Evolutionary conservation across 345 rosid species (phyloP).

Genomic region (Eucalyptus shirleyi): DNA sequence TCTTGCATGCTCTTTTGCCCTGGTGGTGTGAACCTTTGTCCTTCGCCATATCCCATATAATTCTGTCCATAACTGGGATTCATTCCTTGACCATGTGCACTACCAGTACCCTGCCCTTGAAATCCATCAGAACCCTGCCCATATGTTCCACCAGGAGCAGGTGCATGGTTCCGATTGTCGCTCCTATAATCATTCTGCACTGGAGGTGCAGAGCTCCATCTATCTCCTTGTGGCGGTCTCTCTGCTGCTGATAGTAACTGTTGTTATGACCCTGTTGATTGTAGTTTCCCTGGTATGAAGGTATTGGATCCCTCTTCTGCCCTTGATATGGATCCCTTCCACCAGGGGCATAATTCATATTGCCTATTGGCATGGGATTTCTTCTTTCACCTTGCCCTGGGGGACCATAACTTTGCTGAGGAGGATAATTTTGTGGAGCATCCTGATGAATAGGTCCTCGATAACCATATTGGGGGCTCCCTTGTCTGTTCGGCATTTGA

Average conservation of each 20-base stretch:
- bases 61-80: constrained; percentile 10
- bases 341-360: constrained; percentile 17
- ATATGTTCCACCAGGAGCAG: constrained; percentile 19
- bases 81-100: constrained; percentile 9
- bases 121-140: not conserved
- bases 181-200: constrained; percentile 3
- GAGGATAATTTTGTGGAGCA: constrained; percentile 34
- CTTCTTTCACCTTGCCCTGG: constrained; percentile 25
- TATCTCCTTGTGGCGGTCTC: constrained; percentile 27
- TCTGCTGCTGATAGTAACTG: constrained; percentile 14
- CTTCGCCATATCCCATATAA: constrained; percentile 1
- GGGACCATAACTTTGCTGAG: constrained; percentile 13
- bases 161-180: not conserved
- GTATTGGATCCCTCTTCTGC: constrained; percentile 8
- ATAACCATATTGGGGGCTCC: constrained; percentile 18
- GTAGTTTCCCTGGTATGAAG: constrained; percentile 9
- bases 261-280: constrained; percentile 7
- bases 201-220: not conserved
- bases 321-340: constrained; percentile 3
- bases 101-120: not conserved
- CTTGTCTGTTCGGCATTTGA: constrained; percentile 24
- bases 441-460: constrained; percentile 8
- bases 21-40: constrained; percentile 13
- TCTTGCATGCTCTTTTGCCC: not conserved
- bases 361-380: constrained; percentile 19